Conservation (phyloP, 2,329 filamentous ascomycete species). For the Chalaropsis thielavioides region DNA sequence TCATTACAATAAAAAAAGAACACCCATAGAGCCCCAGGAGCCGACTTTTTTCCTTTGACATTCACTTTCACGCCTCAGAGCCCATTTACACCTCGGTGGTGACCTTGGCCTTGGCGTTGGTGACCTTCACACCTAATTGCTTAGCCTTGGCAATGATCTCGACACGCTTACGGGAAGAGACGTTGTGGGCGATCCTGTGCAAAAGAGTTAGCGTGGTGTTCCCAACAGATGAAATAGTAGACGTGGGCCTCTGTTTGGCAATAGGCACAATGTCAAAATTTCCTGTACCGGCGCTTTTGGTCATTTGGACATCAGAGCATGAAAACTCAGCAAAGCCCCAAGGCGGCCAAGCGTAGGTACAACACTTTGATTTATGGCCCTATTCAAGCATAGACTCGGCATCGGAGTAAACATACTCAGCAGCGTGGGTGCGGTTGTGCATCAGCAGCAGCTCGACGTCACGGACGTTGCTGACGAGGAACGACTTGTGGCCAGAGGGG, state of each 20-base stretch:
- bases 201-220: slow-evolving; percentile 26
- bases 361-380: neutral
- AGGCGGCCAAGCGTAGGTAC: neutral
- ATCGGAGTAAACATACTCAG: slow-evolving; percentile 57
- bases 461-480: slow-evolving; percentile 93
- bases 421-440: slow-evolving; percentile 99
- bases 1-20: slow-evolving; percentile 18
- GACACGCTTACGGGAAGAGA: slow-evolving; percentile 97
- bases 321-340: neutral
- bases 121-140: slow-evolving; percentile 98
- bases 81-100: slow-evolving; percentile 69
- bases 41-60: slow-evolving; percentile 17
- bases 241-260: neutral
- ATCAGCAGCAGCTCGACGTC: slow-evolving; percentile 97
- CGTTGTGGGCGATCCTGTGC: slow-evolving; percentile 86
- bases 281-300: neutral
- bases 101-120: slow-evolving; percentile 97
- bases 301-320: neutral
- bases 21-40: slow-evolving; percentile 18
- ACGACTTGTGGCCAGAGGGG: slow-evolving; percentile 98
- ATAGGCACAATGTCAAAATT: neutral
- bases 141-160: slow-evolving; percentile 96
- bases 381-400: neutral
- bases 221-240: neutral
- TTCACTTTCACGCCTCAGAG: slow-evolving; percentile 13